These are phyloP conservation scores for Xylaria palmicola DNA, from an alignment of 495 filamentous ascomycete species.

Conservation along the genomic window DNA sequence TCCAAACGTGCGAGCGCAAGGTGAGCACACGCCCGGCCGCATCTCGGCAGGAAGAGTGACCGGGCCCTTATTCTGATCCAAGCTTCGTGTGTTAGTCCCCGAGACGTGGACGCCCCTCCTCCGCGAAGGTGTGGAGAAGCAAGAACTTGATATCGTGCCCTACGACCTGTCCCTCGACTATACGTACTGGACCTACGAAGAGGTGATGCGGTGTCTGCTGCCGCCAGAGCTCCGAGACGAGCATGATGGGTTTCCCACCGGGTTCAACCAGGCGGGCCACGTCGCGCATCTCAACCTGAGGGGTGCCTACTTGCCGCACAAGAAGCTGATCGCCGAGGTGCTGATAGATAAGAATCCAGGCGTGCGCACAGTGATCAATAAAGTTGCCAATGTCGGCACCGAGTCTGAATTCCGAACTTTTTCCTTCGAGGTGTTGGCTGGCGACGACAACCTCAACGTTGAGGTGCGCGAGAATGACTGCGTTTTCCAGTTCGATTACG, in stretches of 20 bases:
- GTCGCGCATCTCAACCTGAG: constrained; percentile 92
- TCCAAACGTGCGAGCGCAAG: constrained; percentile 65
- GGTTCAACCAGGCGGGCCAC: constrained; percentile 85
- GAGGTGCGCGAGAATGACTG: constrained; percentile 64
- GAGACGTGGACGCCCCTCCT: constrained; percentile 71
- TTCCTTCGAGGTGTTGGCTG: constrained; percentile 85
- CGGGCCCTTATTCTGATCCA: constrained; percentile 5
- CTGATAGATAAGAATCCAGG: constrained; percentile 79
- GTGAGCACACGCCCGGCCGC: constrained; percentile 39
- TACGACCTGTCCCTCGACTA: constrained; percentile 79
- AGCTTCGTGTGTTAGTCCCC: constrained; percentile 53
- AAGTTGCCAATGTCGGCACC: constrained; percentile 80
- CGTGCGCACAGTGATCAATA: constrained; percentile 91
- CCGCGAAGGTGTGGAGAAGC: constrained; percentile 62
- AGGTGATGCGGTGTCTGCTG: constrained; percentile 77
- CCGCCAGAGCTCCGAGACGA: constrained; percentile 57
- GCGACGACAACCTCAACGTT: constrained; percentile 76
- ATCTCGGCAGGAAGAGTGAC: constrained; percentile 6
- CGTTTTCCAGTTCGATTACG: constrained; percentile 68
- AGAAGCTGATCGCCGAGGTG: constrained; percentile 76
- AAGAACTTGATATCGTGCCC: constrained; percentile 66
- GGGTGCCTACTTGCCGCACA: constrained; percentile 75
- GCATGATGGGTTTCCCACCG: constrained; percentile 75
- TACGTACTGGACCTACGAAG: constrained; percentile 78
- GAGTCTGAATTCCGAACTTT: constrained; percentile 90